These are phyloP conservation scores for Aureobasidium lini DNA, from an alignment of 2,329 filamentous ascomycete species.

Conservation along the genomic window DNA sequence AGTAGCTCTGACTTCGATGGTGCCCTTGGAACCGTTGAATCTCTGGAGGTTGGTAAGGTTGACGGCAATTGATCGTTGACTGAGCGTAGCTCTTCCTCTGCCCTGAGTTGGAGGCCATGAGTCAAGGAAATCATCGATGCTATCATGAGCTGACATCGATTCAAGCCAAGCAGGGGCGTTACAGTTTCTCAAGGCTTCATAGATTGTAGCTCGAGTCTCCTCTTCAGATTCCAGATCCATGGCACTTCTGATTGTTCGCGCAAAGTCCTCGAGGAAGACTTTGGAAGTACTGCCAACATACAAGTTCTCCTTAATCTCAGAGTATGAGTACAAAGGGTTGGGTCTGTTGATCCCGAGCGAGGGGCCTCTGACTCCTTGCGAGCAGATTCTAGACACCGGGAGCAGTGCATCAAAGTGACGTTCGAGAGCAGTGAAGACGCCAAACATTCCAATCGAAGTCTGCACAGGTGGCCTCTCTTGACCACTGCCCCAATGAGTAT, in stretches of 20 bases:
- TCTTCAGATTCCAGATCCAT: background rate
- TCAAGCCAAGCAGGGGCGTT: background rate
- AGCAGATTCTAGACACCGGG: background rate
- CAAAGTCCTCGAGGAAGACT: background rate
- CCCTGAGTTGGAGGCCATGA: background rate
- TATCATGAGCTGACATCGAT: background rate
- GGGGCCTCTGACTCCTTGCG: background rate
- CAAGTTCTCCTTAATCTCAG: background rate
- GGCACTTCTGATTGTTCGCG: background rate
- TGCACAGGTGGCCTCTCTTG: background rate
- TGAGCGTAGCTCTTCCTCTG: background rate
- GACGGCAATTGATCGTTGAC: background rate
- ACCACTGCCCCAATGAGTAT: background rate
- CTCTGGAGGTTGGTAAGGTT: background rate
- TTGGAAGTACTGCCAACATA: background rate
- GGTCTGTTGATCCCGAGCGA: background rate
- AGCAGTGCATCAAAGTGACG: background rate
- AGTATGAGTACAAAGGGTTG: background rate
- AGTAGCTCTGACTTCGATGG: background rate
- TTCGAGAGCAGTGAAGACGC: background rate
- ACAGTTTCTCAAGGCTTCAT: background rate
- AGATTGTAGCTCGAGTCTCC: background rate
- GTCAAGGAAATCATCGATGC: background rate
- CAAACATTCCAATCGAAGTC: background rate
- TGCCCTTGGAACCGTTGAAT: background rate